Conservation (phyloP, 805 yeast species). For the Sugiyamaella americana region DNA sequence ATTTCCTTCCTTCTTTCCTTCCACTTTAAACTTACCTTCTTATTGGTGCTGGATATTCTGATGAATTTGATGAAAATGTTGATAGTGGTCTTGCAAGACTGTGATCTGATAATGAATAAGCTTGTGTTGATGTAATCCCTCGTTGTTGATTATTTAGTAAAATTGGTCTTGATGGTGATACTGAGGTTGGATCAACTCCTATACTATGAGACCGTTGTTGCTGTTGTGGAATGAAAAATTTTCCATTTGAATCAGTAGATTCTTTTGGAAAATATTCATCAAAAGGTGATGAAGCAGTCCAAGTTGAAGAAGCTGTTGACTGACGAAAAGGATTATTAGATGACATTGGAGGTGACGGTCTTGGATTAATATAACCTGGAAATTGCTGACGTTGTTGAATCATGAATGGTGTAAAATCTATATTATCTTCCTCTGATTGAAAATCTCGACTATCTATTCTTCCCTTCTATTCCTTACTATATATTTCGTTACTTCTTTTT, state of each 20-base stretch:
- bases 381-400: constrained; percentile 1
- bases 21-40: too few species aligned
- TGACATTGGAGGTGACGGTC: constrained; percentile 12
- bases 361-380: neutral
- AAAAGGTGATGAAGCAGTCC: constrained; percentile 22
- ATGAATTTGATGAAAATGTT: neutral
- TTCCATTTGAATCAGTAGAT: neutral
- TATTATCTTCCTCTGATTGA: too few species aligned
- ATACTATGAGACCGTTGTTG: neutral
- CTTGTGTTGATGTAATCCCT: constrained; percentile 8
- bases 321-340: constrained; percentile 25
- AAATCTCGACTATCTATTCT: too few species aligned
- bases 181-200: neutral
- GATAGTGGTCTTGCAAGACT: neutral
- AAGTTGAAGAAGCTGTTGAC: constrained; percentile 15
- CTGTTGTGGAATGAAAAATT: neutral
- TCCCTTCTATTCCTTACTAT: too few species aligned
- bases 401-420: neutral
- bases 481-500: too few species aligned
- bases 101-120: constrained; percentile 6
- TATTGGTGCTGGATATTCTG: too few species aligned
- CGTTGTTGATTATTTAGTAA: neutral
- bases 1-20: too few species aligned
- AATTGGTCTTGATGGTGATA: neutral
- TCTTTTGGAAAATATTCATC: constrained; percentile 15